Evolutionary conservation across 2,329 filamentous ascomycete genomes (phyloP).

Genomic region (Lasiodiplodia hormozganensis): DNA sequence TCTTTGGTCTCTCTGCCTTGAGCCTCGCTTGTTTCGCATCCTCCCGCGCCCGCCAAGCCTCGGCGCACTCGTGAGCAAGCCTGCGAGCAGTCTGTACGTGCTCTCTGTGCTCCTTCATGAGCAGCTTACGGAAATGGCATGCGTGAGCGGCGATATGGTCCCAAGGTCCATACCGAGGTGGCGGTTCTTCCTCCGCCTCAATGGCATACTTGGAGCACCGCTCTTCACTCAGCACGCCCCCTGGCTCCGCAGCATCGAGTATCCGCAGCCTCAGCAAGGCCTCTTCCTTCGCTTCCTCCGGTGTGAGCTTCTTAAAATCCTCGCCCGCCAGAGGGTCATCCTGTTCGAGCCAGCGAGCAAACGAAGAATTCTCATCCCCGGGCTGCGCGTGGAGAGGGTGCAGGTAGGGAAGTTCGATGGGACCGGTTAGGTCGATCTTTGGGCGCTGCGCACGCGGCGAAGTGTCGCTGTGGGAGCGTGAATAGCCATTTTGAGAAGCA

Average conservation of each 20-base stretch:
- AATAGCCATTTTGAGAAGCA: slow-evolving; percentile 6
- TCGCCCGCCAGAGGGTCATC: slow-evolving; percentile 57
- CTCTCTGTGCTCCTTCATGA: slow-evolving; percentile 78
- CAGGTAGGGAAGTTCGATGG: slow-evolving; percentile 54
- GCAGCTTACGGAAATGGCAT: slow-evolving; percentile 78
- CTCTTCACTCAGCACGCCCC: slow-evolving; percentile 74
- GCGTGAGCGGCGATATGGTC: slow-evolving; percentile 86
- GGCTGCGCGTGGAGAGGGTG: slow-evolving; percentile 60
- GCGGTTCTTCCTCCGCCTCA: slow-evolving; percentile 75
- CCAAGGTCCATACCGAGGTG: slow-evolving; percentile 81
- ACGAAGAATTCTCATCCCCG: slow-evolving; percentile 56
- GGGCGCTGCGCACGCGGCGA: slow-evolving; percentile 38
- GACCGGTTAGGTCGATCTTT: slow-evolving; percentile 60
- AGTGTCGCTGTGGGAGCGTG: background rate
- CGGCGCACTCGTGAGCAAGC: slow-evolving; percentile 77
- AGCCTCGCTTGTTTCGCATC: slow-evolving; percentile 42
- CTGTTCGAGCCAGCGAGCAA: slow-evolving; percentile 69
- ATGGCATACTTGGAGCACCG: slow-evolving; percentile 76
- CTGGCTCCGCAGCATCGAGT: slow-evolving; percentile 74
- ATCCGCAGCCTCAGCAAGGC: slow-evolving; percentile 73
- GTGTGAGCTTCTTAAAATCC: slow-evolving; percentile 44
- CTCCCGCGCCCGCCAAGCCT: slow-evolving; percentile 75
- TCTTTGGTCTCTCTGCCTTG: slow-evolving; percentile 34
- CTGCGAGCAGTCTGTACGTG: slow-evolving; percentile 81
- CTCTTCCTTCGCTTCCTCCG: slow-evolving; percentile 60